Conservation (phyloP, 495 filamentous ascomycete species). For the Hypomontagnella monticulosa region DNA sequence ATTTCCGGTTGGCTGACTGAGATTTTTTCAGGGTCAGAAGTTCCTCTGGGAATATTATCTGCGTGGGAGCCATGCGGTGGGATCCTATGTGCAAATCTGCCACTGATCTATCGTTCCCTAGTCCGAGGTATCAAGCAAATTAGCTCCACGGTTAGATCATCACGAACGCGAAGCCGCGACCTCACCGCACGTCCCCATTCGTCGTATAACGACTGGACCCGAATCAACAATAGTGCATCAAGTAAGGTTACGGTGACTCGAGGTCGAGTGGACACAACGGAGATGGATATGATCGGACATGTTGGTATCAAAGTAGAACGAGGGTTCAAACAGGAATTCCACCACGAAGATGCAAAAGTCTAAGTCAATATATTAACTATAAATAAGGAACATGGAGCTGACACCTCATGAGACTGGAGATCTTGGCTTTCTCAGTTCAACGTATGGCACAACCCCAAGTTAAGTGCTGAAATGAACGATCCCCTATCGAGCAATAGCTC, state of each 20-base stretch:
- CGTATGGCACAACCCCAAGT: too few relatives aligned
- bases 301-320: slow-evolving; percentile 29
- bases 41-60: slow-evolving; percentile 53
- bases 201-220: slow-evolving; percentile 27
- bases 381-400: background rate
- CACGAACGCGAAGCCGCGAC: slow-evolving; percentile 10
- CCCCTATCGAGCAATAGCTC: too few relatives aligned
- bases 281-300: slow-evolving; percentile 12
- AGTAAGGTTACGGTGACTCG: slow-evolving; percentile 21
- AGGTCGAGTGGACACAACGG: slow-evolving; percentile 15
- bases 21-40: slow-evolving; percentile 45
- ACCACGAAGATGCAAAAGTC: background rate
- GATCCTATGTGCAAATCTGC: slow-evolving; percentile 58
- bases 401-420: background rate
- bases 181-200: slow-evolving; percentile 10
- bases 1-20: background rate
- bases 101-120: slow-evolving; percentile 43
- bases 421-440: background rate
- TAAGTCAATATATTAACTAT: too few relatives aligned
- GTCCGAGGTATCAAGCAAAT: slow-evolving; percentile 23
- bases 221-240: slow-evolving; percentile 13
- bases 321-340: slow-evolving; percentile 31
- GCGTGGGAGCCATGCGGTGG: slow-evolving; percentile 57
- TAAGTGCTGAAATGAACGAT: too few relatives aligned
- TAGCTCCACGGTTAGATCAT: slow-evolving; percentile 25